Evolutionary conservation across 352 stramenopile species (phyloP).

Genomic region (Pythium guiyangense): DNA sequence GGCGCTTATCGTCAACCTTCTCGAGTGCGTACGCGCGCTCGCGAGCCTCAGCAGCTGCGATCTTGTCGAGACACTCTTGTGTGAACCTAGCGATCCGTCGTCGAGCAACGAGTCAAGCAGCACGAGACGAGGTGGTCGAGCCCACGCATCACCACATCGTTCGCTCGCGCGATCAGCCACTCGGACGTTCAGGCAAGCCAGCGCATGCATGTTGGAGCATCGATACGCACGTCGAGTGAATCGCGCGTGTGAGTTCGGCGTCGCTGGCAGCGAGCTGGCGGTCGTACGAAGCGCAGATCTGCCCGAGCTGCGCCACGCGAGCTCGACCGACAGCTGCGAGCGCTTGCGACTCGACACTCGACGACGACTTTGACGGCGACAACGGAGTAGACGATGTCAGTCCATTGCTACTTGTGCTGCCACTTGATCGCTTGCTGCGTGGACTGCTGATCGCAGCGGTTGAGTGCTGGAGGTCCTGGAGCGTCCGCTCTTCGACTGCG

Average conservation of each 20-base stretch:
- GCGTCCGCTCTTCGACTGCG: slow-evolving; percentile 37
- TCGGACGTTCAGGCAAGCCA: background rate
- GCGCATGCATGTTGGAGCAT: slow-evolving; percentile 6
- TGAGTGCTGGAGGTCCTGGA: slow-evolving; percentile 41
- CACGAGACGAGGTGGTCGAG: background rate
- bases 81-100: slow-evolving; percentile 14
- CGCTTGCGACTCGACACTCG: slow-evolving; percentile 38
- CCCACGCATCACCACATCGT: no score
- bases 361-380: slow-evolving; percentile 3
- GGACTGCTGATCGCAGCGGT: slow-evolving; percentile 10
- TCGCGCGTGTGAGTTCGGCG: slow-evolving; percentile 38
- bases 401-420: background rate
- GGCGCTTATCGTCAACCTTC: slow-evolving; percentile 15
- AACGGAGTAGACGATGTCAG: background rate
- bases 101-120: background rate
- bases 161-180: no score
- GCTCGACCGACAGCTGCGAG: slow-evolving; percentile 33
- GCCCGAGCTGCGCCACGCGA: slow-evolving; percentile 36
- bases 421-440: background rate
- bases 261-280: slow-evolving; percentile 44
- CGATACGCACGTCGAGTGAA: slow-evolving; percentile 32
- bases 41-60: slow-evolving; percentile 24
- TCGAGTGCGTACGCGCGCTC: slow-evolving; percentile 30
- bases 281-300: slow-evolving; percentile 41
- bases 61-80: slow-evolving; percentile 36